Base-by-base conservation (phyloP, 2,329 filamentous ascomycete species). In the Penicillium hordei region DNA sequence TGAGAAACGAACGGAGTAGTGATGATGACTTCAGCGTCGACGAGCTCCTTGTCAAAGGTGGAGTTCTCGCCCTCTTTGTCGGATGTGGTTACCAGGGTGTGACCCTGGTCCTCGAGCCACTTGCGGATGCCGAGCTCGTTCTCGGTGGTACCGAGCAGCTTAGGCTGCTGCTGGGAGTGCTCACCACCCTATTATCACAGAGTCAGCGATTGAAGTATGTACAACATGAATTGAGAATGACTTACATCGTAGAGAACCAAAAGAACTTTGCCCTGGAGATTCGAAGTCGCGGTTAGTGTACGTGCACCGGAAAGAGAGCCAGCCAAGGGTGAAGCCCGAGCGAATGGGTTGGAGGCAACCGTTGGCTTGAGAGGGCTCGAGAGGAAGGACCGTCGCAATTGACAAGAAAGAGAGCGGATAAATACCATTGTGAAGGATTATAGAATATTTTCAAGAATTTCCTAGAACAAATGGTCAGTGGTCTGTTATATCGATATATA, bases 11-110 rank as follows among this genome's bases (percentile, higher is more conserved):
- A 52, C 50, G 94, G 94, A 58, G 94, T 99, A 68, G 94, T 99
- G 80, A 99, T 97, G 85, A 99, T 97, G 79, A 99, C 84, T 80
- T 99, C 94, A 62, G 94, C 92, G 75, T 97, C 94, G 61, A 94
- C 92, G 55, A 99, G 86, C 81, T 99, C 91, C 82, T 93, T 85
- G 79, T 97, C 94, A 69, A 99, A 97, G 67, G 84, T 89, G 60
- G 93, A 97, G 84, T 89, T 85, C 81, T 91, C 89, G 66, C 91
- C 89, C 70, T 99, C 94, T 84, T 99, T 99, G 84, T 97, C 91
- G 45, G 93, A 96, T 65, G 94, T 99, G 71, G 94, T 99, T 69
- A 99, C 86, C 61, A 99, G 86, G 64, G 91, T 95, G 86, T 99
- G 94, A 71, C 94, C 94, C 78, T 95, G 89, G 62, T 93, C 90